A percentile compares a stretch with the other conserved stretches of the same genome.
Evolutionary conservation across 345 rosid genomes (phyloP).

Genomic region (Ceriops tagal): DNA sequence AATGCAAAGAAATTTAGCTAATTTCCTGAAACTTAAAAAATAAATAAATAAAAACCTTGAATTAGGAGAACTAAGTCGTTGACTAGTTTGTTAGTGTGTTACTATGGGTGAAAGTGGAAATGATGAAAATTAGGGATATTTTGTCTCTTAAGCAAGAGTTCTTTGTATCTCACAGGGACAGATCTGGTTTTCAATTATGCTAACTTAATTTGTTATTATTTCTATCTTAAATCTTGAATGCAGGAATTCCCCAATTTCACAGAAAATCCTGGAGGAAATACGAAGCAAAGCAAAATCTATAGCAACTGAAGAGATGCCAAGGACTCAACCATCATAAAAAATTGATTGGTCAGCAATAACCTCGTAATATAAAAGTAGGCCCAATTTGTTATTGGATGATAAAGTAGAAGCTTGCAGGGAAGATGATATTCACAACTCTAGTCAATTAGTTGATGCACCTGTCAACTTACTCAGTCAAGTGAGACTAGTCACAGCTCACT

Average conservation of each 20-base stretch:
- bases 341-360: conserved; percentile 44
- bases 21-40: neutral
- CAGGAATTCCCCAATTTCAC: conserved; percentile 54
- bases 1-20: neutral
- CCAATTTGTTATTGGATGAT: conserved; percentile 21
- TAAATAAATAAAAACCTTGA: conserved; percentile 1
- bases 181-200: neutral
- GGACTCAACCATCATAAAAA: conserved; percentile 40
- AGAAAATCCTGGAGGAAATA: conserved; percentile 86
- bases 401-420: conserved; percentile 25
- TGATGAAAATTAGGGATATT: no score
- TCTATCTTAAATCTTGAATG: conserved; percentile 26
- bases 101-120: neutral
- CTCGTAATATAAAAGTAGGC: conserved; percentile 33
- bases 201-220: conserved; percentile 13
- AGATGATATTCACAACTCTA: conserved; percentile 20
- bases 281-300: conserved; percentile 71
- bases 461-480: conserved; percentile 27
- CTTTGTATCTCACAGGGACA: neutral
- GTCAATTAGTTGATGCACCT: conserved; percentile 35
- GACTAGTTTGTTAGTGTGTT: neutral
- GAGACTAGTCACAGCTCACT: conserved; percentile 15
- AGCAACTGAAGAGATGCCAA: conserved; percentile 85
- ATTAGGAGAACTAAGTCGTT: neutral
- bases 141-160: no score